Base-by-base conservation (phyloP, 2,329 filamentous ascomycete genomes). In the Rhytidhysteron rufulum region DNA sequence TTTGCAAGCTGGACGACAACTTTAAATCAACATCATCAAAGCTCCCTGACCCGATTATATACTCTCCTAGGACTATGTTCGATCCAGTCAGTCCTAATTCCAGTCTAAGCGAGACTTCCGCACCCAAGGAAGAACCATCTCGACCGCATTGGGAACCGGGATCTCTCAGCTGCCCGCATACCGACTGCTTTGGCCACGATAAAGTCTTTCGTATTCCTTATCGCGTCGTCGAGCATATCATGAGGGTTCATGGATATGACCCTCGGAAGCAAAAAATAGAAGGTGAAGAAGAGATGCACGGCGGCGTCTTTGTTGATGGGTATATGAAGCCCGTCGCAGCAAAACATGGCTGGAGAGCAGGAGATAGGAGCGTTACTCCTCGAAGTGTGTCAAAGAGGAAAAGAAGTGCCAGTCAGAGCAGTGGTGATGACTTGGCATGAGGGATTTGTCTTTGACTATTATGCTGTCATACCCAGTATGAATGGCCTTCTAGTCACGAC, bases 241-340 rank as follows among this genome's bases (percentile, higher is more conserved):
- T 57, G 42, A 52, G 63, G 5, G 54, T 68, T 10, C 77, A 80
- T 51, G 62, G 58, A 39, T 65, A 65, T 43, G 61, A 64, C 53
- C 71, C 42, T 49, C 58, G 36, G 46, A 63, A 15, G 20, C 69
- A 67, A 25, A 59, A 67, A 16, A 64, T 48, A 68, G 72, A 75
- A 70, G 51, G 76, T 74, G 41, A 62, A 46, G 44, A 57, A 17
- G 43, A 56, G 34, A 74, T 80, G 52, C 50, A 72, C 7, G 83
- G 82, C 0, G 82, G 72, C 0, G 79, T 86, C 16, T 83, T 86
- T 51, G 74, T 80, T 1, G 83, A 88, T 58, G 80, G 83, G 0
- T 88, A 85, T 53, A 49, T 88, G 51, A 69, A 71, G 54, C 74
- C 76, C 4, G 72, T 86, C 38, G 50, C 47, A 13, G 45, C 44